Conservation (phyloP, 257 asterid genomes). For the Ligustrum vulgare region DNA sequence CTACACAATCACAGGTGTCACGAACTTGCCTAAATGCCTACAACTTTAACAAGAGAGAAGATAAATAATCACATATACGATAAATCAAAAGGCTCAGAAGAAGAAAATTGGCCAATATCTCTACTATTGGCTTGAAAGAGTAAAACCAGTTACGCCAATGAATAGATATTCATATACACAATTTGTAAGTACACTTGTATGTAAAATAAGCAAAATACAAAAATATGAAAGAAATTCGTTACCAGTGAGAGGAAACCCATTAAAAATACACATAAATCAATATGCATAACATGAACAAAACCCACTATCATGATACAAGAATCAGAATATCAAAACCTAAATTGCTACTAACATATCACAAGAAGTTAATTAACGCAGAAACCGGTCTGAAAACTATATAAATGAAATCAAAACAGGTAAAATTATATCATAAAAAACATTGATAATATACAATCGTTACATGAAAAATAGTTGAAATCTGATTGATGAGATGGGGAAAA, state of each 20-base stretch:
- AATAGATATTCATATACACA: not conserved
- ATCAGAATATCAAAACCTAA: slow-evolving; percentile 5
- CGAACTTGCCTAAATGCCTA: slow-evolving; percentile 41
- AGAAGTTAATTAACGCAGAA: not conserved
- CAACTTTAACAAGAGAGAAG: slow-evolving; percentile 24
- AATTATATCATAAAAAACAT: not conserved
- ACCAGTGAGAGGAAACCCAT: not conserved
- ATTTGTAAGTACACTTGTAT: not conserved
- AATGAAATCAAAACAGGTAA: not conserved
- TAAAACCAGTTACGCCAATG: not conserved
- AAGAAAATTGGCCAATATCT: not conserved
- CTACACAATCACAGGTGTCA: slow-evolving; percentile 17
- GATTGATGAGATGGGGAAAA: slow-evolving; percentile 19
- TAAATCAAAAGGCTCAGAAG: not conserved
- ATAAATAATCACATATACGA: not conserved
- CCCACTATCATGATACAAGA: not conserved
- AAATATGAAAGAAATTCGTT: not conserved
- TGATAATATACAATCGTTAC: slow-evolving; percentile 3
- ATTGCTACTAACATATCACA: not conserved
- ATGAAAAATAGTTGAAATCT: slow-evolving; percentile 16
- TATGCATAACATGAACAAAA: slow-evolving; percentile 3
- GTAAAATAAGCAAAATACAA: not conserved
- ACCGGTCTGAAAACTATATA: not conserved
- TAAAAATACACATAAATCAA: not conserved
- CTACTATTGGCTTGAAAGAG: no score